Conservation (phyloP, 805 yeast genomes). For the Cyberlindnera samutprakarnensis region DNA sequence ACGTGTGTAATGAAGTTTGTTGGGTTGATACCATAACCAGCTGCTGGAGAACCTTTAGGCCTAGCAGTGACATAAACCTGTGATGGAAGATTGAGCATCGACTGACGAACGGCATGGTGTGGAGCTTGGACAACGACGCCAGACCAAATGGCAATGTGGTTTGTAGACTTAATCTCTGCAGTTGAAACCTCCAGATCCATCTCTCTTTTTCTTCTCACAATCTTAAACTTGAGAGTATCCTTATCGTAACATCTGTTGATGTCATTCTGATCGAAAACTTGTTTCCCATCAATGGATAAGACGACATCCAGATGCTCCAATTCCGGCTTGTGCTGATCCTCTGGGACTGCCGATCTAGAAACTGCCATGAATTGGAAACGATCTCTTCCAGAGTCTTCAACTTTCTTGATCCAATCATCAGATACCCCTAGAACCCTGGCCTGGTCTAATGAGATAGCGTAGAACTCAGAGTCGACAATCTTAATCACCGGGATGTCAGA, state of each 20-base stretch:
- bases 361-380: slow-evolving; percentile 70
- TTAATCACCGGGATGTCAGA: slow-evolving; percentile 50
- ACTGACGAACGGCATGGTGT: slow-evolving; percentile 89
- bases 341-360: slow-evolving; percentile 53
- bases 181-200: slow-evolving; percentile 58
- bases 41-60: slow-evolving; percentile 79
- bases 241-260: slow-evolving; percentile 29
- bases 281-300: slow-evolving; percentile 56
- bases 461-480: slow-evolving; percentile 75
- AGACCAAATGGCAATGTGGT: slow-evolving; percentile 69
- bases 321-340: slow-evolving; percentile 23
- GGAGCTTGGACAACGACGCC: slow-evolving; percentile 82
- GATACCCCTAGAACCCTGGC: slow-evolving; percentile 87
- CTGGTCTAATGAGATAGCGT: slow-evolving; percentile 56
- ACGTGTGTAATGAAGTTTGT: slow-evolving; percentile 88
- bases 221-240: slow-evolving; percentile 43
- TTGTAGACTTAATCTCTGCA: slow-evolving; percentile 52
- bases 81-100: slow-evolving; percentile 69
- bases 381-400: slow-evolving; percentile 57
- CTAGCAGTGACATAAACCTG: slow-evolving; percentile 76
- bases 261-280: slow-evolving; percentile 63
- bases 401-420: slow-evolving; percentile 66
- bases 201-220: slow-evolving; percentile 67
- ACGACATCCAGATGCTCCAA: slow-evolving; percentile 66
- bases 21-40: slow-evolving; percentile 69